Conservation (phyloP, 345 rosid genomes). For the Noccaea bulbosa region DNA sequence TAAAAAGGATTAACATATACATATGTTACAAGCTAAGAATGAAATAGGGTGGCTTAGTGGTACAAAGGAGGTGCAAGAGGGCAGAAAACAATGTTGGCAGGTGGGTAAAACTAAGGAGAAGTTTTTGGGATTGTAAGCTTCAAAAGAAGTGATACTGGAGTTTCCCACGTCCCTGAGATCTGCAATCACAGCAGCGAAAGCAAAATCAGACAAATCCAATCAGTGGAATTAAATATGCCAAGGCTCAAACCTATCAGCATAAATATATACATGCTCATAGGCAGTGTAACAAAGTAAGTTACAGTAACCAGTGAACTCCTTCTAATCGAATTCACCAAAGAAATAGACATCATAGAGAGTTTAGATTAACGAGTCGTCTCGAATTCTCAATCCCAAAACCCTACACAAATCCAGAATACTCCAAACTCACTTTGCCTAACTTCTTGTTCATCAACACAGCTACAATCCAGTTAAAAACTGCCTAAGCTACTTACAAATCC, state of each 20-base stretch:
- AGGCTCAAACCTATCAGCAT: conserved; percentile 5
- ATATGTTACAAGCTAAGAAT: conserved; percentile 8
- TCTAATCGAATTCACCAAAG: background rate
- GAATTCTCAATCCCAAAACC: too few relatives aligned
- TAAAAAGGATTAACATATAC: too few relatives aligned
- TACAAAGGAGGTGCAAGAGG: conserved; percentile 84
- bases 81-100: conserved; percentile 82
- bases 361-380: conserved; percentile 9
- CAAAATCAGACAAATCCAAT: background rate
- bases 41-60: conserved; percentile 77
- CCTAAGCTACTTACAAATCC: conserved; percentile 49
- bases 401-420: too few relatives aligned
- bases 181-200: conserved; percentile 41
- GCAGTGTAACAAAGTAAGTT: conserved; percentile 27
- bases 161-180: conserved; percentile 76
- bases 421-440: conserved; percentile 5
- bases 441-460: conserved; percentile 12
- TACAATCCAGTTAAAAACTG: background rate
- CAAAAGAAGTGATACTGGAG: conserved; percentile 68
- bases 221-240: background rate
- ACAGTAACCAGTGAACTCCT: conserved; percentile 5
- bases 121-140: conserved; percentile 83
- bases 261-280: background rate
- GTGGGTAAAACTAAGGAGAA: conserved; percentile 67
- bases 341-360: conserved; percentile 26